These are phyloP conservation scores for Trypanosoma conorhini DNA, from an alignment of 208 protist species.

Conservation along the genomic window DNA sequence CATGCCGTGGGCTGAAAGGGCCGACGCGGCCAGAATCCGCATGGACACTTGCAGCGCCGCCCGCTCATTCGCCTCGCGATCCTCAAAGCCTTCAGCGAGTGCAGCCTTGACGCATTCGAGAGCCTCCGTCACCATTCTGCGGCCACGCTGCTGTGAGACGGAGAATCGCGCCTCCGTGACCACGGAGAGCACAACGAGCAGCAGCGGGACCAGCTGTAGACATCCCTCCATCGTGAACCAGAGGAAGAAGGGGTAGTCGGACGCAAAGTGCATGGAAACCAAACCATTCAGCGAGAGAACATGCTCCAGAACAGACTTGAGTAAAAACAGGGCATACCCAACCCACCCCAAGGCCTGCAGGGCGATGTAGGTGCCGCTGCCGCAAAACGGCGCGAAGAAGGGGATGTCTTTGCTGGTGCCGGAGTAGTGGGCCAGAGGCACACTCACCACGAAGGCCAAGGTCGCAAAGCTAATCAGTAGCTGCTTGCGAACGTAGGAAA, in stretches of 20 bases:
- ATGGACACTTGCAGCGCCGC: slow-evolving; percentile 51
- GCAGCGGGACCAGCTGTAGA: slow-evolving; percentile 55
- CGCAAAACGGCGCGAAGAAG: slow-evolving; percentile 59
- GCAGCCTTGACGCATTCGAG: slow-evolving; percentile 30
- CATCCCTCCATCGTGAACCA: slow-evolving; percentile 55
- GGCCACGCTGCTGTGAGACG: slow-evolving; percentile 21
- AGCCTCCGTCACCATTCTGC: slow-evolving; percentile 39
- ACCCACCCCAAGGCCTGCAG: slow-evolving; percentile 79
- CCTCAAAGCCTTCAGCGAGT: slow-evolving; percentile 10
- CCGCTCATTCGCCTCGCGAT: slow-evolving; percentile 29
- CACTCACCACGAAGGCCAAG: slow-evolving; percentile 44
- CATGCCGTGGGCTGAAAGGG: slow-evolving; percentile 15
- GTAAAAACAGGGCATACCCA: slow-evolving; percentile 48
- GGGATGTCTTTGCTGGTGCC: slow-evolving; percentile 60
- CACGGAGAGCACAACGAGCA: slow-evolving; percentile 78
- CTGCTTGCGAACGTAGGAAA: slow-evolving; percentile 24
- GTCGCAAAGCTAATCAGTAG: slow-evolving; percentile 37
- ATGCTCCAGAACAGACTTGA: slow-evolving; percentile 33
- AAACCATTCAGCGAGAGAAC: slow-evolving; percentile 19
- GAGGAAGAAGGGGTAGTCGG: not conserved
- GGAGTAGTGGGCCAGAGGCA: slow-evolving; percentile 69
- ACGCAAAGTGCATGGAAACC: slow-evolving; percentile 15
- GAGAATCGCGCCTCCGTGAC: slow-evolving; percentile 39
- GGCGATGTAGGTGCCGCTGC: slow-evolving; percentile 63
- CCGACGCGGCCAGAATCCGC: slow-evolving; percentile 31